A percentile compares a stretch with the other conserved stretches of the same genome.
These are phyloP conservation scores for Aspergillus nomiae DNA, from an alignment of 2,329 filamentous ascomycete genomes.

Conservation along the genomic window DNA sequence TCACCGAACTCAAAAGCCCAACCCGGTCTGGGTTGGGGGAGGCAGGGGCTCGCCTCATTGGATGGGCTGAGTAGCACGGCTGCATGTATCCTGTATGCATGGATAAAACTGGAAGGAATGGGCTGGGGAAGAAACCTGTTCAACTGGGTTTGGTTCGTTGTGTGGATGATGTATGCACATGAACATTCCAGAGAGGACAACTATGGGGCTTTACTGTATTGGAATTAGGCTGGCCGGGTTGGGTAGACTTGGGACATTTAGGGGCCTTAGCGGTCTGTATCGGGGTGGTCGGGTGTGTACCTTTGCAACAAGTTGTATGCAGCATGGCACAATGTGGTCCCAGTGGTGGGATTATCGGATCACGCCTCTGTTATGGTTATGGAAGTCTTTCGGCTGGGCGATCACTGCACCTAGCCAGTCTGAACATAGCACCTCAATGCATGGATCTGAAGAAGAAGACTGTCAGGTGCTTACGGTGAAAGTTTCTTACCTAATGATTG, in stretches of 20 bases:
- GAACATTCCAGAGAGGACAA: constrained; percentile 10
- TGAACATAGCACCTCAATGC: neutral
- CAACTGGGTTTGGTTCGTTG: neutral
- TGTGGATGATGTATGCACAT: constrained; percentile 4
- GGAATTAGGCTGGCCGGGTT: neutral
- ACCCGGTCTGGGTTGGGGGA: neutral
- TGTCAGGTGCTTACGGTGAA: neutral
- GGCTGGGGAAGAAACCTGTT: neutral
- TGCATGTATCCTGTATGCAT: constrained; percentile 4
- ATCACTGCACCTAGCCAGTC: neutral
- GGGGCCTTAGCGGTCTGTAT: neutral
- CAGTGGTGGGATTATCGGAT: neutral
- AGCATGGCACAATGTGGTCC: neutral
- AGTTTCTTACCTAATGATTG: neutral
- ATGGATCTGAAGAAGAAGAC: neutral
- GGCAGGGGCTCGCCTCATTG: neutral
- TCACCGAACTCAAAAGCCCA: neutral
- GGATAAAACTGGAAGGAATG: constrained; percentile 1
- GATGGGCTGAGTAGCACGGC: neutral
- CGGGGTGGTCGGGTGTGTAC: neutral
- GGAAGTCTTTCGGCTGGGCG: neutral
- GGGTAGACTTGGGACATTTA: neutral
- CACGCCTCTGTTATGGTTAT: neutral
- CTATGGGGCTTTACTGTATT: constrained; percentile 11
- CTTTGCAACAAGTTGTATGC: neutral